phyloP scores from a whole-genome alignment of 139 green algal genomes.

The Deuterostichococcus epilithicus region DNA sequence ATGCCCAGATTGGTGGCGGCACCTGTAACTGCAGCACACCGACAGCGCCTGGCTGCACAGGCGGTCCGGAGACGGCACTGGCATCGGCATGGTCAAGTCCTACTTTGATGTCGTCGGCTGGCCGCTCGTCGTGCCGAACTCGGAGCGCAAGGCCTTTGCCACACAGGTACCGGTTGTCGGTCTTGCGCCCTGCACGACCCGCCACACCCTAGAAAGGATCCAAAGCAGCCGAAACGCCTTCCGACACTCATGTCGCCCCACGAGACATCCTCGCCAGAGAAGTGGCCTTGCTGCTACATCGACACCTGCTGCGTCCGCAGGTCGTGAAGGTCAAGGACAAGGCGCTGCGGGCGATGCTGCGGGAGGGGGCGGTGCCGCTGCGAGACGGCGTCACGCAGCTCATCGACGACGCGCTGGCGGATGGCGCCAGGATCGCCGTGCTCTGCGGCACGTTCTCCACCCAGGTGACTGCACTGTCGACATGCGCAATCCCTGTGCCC shows the following conservation, averaged over 20 bases:
- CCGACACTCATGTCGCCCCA: too few species aligned
- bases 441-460: not conserved
- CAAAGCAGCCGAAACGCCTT: too few species aligned
- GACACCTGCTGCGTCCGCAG: not conserved
- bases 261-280: too few species aligned
- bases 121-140: not conserved
- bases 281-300: too few species aligned
- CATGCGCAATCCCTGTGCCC: not conserved
- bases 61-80: not conserved
- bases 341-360: not conserved
- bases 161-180: not conserved
- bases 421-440: conserved; percentile 18
- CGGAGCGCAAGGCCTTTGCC: not conserved
- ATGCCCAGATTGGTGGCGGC: too few species aligned
- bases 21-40: too few species aligned
- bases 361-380: not conserved
- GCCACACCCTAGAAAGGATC: too few species aligned
- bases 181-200: too few species aligned
- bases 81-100: not conserved
- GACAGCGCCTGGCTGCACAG: too few species aligned
- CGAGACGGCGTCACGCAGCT: conserved; percentile 13
- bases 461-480: not conserved
- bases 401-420: conserved; percentile 34
- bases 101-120: not conserved
- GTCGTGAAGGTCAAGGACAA: not conserved